Base-by-base conservation (phyloP, 768 basidiomycete genomes). In the Panaeolus cyanescens region DNA sequence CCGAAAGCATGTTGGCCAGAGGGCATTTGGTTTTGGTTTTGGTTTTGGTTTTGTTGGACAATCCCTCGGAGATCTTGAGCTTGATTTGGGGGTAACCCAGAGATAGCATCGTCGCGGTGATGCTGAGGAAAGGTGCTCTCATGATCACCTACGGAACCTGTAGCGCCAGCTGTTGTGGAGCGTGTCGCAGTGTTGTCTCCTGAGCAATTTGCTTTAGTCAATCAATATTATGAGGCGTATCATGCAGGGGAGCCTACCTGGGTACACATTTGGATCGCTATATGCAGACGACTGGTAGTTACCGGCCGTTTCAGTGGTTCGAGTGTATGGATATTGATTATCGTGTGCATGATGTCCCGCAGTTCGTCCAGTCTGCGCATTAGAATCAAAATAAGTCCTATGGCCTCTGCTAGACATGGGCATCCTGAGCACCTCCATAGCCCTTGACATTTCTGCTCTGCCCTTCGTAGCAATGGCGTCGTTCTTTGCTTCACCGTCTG, bases 391-490 rank as follows among this genome's bases (percentile, higher is more conserved):
- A 28, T 50, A 22, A 42, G 7, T 28, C 17, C 22, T 28, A 28
- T 15, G 25, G 4, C 45, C 25, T 10, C 19, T 54, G 30, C 36
- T 54, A 28, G 40, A 28, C 19, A 58, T 2, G 59, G 55, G 55
- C 55, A 53, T 20, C 70, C 64, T 53, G 30, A 74, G 40, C 22
- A 68, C 71, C 0, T 72, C 75, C 34, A 81, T 42, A 0, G 82
- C 83, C 32, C 73, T 67, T 58, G 80, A 69, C 10, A 77, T 66
- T 62, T 85, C 81, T 31, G 71, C 32, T 19, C 76, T 72, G 1
- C 83, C 83, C 42, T 74, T 68, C 5, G 66, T 42, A 0, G 70
- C 73, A 5, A 80, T 72, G 3, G 77, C 76, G 4, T 77, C 76
- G 5, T 83, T 70, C 15, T 68, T 71, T 5, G 65, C 60, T 5